These are phyloP conservation scores for Globisporangium lucens DNA, from an alignment of 352 stramenopile species.

Conservation along the genomic window DNA sequence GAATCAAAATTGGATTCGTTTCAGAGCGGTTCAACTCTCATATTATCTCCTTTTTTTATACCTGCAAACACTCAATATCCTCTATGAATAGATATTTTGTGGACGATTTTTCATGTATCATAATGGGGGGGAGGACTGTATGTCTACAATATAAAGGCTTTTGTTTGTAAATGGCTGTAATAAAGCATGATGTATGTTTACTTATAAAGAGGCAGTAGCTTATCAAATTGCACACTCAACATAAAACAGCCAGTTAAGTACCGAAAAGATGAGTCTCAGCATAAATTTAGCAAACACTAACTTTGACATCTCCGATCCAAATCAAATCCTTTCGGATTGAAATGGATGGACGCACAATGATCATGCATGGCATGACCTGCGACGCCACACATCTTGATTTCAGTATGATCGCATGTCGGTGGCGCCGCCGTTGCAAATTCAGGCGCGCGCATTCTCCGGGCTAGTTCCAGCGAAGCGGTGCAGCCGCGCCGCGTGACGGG, in stretches of 20 bases:
- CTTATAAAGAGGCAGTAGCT: neutral
- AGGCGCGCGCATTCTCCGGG: neutral
- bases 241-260: neutral
- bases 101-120: no score
- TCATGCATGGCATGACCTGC: neutral
- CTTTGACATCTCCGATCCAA: neutral
- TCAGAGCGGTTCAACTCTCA: no score
- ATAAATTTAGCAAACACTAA: neutral
- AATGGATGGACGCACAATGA: neutral
- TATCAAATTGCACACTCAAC: neutral
- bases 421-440: neutral
- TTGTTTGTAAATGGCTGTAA: neutral
- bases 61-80: no score
- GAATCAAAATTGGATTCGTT: no score
- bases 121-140: no score
- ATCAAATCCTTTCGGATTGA: constrained; percentile 1
- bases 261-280: neutral
- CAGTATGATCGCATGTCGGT: neutral
- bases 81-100: no score
- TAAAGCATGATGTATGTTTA: neutral
- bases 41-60: no score
- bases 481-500: neutral
- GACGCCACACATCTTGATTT: neutral
- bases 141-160: neutral
- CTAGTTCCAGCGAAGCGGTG: neutral